Evolutionary conservation across 1,284 basidiomycete species (phyloP), one percentile per base, ranked within the genome.

Genomic region (Pyrrhoderma noxium): DNA sequence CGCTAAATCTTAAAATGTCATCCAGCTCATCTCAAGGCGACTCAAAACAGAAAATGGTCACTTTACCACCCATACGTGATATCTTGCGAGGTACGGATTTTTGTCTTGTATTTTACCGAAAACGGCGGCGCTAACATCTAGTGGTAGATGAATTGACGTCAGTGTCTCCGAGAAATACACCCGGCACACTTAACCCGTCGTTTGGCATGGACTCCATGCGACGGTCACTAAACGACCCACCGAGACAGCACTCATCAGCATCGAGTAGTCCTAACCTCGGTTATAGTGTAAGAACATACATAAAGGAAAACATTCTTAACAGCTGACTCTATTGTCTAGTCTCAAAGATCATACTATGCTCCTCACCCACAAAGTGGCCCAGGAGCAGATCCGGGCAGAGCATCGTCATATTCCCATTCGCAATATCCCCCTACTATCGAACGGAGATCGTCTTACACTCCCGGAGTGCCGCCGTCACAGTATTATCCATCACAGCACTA

Each of bases 21-120:
- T 62, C 61, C 65, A 69, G 66, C 63, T 61, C 66, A 55, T 58
- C 61, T 45, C 65, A 69, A 53, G 63, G 63, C 55, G 60, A 62
- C 39, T 61, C 66, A 56, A 68, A 68, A 59, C 67, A 67, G 49
- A 65, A 68, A 49, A 74, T 82, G 45, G 81, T 82, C 49, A 83
- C 78, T n/a, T 77, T 89, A 48, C 85, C 85, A 40, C 75, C 83
- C 43, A 87, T 89, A 53, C 80, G 82, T 49, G 80, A 84, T 64
- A 66, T 88, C 51, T 82, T 89, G 61, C 71, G 77, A 68, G 77
- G 85, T 83, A 51, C 62, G 72, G 61, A 45, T 42, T 50, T 44
- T 42, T 25, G 14, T 19, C 35, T n/a, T 9, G 34, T 23, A 51
- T 44, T n/a, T 57, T 53, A 31, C 56, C 52, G 47, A 46, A 47